Conservation (phyloP, 208 protist species). For the Acanthamoeba sp. region DNA sequence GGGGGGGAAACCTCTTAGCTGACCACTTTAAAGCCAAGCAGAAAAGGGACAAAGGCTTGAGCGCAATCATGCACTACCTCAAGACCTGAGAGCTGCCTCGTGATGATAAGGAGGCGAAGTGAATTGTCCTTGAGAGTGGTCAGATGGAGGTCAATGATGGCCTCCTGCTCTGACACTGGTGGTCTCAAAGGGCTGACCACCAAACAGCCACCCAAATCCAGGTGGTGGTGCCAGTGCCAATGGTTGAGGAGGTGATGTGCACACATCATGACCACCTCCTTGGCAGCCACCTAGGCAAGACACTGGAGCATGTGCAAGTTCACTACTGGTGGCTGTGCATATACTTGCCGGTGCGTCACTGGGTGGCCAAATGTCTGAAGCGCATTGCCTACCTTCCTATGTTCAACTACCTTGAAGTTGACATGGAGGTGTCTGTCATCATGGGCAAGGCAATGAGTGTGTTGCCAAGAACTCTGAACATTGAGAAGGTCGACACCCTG, state of each 20-base stretch:
- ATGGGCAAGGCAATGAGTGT: background rate
- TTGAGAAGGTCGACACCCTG: background rate
- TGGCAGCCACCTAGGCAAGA: background rate
- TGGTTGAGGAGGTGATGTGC: constrained; percentile 7
- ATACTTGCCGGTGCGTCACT: background rate
- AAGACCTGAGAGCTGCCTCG: no score
- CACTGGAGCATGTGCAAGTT: background rate
- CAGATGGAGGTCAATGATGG: no score
- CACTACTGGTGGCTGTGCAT: constrained; percentile 66
- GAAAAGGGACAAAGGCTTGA: no score
- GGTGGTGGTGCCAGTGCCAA: constrained; percentile 14
- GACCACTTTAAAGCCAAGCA: no score
- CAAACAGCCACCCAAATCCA: background rate
- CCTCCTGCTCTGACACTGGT: no score
- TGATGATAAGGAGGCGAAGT: no score
- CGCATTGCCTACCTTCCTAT: background rate
- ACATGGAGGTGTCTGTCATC: no score
- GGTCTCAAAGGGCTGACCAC: no score
- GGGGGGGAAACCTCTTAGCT: no score
- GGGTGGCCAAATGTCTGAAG: constrained; percentile 9
- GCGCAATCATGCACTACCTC: no score
- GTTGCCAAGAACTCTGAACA: background rate
- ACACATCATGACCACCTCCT: constrained; percentile 18
- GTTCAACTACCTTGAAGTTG: background rate
- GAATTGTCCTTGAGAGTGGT: no score